These are phyloP conservation scores for Xerocomellus intermedius DNA, from an alignment of 768 basidiomycete genomes.

Conservation along the genomic window DNA sequence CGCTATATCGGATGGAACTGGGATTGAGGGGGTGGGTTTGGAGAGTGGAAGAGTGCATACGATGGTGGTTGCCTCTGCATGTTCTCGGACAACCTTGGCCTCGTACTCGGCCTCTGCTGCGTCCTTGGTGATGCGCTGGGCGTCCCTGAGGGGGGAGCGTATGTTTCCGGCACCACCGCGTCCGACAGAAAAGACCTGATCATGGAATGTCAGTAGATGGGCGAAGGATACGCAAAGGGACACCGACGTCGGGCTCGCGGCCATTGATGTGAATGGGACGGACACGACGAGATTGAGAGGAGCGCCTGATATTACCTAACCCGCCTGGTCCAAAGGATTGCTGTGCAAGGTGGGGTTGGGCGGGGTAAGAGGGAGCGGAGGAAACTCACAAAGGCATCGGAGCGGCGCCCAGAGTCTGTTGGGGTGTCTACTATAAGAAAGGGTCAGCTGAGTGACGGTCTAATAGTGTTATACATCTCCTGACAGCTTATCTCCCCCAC, in stretches of 20 bases:
- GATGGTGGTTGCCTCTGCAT: conserved; percentile 28
- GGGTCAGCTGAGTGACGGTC: conserved; percentile 1
- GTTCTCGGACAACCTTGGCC: conserved; percentile 22
- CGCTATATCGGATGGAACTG: conserved; percentile 32
- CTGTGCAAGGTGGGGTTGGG: conserved; percentile 24
- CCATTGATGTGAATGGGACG: conserved; percentile 48
- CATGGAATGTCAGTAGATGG: not conserved
- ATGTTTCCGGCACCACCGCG: conserved; percentile 89
- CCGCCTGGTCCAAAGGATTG: conserved; percentile 67
- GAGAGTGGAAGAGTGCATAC: conserved; percentile 29
- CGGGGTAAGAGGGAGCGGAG: not conserved
- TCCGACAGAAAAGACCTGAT: conserved; percentile 51
- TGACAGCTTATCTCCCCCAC: too few species aligned
- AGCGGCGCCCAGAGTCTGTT: conserved; percentile 35
- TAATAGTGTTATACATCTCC: too few species aligned
- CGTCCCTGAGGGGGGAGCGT: conserved; percentile 49
- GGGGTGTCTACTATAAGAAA: conserved; percentile 13
- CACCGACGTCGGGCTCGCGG: conserved; percentile 50
- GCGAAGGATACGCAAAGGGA: not conserved
- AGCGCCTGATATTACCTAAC: conserved; percentile 58
- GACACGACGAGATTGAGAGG: conserved; percentile 44
- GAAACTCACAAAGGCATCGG: conserved; percentile 51
- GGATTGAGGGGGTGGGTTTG: not conserved
- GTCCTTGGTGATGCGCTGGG: conserved; percentile 30
- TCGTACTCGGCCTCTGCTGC: conserved; percentile 23